Base-by-base conservation (phyloP, 2,329 filamentous ascomycete genomes). In the Pyrenophora teres region DNA sequence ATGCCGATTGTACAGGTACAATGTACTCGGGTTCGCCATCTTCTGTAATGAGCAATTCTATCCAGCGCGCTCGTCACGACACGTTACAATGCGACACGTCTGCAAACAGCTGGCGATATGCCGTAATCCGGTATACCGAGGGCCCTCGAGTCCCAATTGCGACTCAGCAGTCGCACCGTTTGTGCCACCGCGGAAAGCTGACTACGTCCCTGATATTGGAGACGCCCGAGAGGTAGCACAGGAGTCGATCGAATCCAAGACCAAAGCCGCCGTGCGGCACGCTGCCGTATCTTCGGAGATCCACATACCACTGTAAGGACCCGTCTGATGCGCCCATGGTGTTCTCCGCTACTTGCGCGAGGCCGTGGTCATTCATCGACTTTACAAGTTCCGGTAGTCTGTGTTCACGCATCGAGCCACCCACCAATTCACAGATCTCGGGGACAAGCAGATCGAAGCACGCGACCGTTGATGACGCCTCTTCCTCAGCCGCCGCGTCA, bases 221-320 rank as follows among this genome's bases (percentile, higher is more conserved):
- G 33, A 93, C 85, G 8, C 92, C 92, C 27, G 88, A 84, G 48
- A 97, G 79, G 76, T 96, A 96, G 68, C 88, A 87, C 63, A 96
- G 75, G 57, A 96, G 81, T 48, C 92, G 84, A 78, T 97, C 92
- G 69, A 96, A 95, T 7, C 92, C 92, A 50, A 97, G 74, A 2
- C 92, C 92, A 70, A 96, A 97, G 1, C 92, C 92, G 36, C 92
- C 92, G 66, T 96, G 92, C 31, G 91, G 91, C 49, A 91, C 90
- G 62, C 88, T 92, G n/a, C 92, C 92, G 83, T 91, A 97, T 60
- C 88, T 86, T 54, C 92, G 86, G 54, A 97, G 81, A 72, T 97
- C 92, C 19, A 90, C 79, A 70, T 96, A 97, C 92, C 92, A 97
- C 61, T 87, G 83, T 47, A 96, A 74, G 25, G 68, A 67, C 23